Evolutionary conservation across 768 basidiomycete genomes (phyloP), one percentile per base, ranked within the genome.

Genomic region (Auriculariales sp.): DNA sequence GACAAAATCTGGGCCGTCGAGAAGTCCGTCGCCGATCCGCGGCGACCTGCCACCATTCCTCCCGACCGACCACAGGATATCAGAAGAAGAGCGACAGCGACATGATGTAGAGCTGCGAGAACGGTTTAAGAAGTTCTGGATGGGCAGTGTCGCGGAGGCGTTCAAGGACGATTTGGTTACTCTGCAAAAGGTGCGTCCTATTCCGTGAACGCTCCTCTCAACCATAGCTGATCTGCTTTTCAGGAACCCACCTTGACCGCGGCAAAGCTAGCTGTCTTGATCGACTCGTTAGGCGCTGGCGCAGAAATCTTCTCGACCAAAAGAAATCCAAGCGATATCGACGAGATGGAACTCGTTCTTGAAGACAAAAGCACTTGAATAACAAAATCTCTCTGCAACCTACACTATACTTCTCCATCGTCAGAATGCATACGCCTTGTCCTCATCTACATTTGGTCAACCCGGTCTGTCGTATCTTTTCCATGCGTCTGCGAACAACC

Each of bases 101-200:
- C 62, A 68, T 28, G 81, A 88, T 52, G 65, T 72, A 36, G 59
- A 61, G 6, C 61, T 89, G 59, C 80, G 78, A 57, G 76, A 76
- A 29, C 75, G 70, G 36, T 91, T 91, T 61, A 68, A 81, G 49
- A 80, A 81, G 61, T 90, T 91, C 58, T 91, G 88, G 88, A 88
- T 91, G 86, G 66, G 77, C 2, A 77, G 81, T 0, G 73, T 90
- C 5, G 83, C 79, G 2, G 84, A 89, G 60, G 86, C 77, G 10
- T 92, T 91, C 64, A 76, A 75, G 54, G 80, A 83, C 42, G 89
- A 91, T 61, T 68, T 91, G n/a, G 85, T 88, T 57, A 73, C 79
- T 57, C 80, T 91, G 57, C 77, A 81, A 28, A 85, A 88, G 72
- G 88, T 84, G 48, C 32, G 72, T 62, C 46, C 31, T 47, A 10